Conservation (phyloP, 192 early-diverging fungal genomes). For the Lobosporangium transversale region DNA sequence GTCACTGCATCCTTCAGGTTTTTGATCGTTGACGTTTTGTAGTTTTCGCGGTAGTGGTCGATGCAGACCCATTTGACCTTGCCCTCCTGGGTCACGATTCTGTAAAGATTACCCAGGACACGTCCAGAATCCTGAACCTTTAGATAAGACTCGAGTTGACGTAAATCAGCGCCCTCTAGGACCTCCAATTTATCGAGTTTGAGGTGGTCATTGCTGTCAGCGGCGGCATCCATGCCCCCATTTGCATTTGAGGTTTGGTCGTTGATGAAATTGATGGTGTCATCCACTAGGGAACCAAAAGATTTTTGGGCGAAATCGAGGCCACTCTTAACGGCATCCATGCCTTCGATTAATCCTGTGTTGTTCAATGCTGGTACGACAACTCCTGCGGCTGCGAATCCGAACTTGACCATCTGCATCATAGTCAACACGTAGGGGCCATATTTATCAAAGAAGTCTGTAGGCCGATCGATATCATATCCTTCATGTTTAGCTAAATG, state of each 20-base stretch:
- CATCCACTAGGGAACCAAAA: conserved; percentile 9
- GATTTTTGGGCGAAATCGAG: background rate
- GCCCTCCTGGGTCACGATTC: conserved; percentile 11
- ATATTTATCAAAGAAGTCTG: conserved; percentile 41
- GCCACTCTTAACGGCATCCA: background rate
- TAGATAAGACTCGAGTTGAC: conserved; percentile 6
- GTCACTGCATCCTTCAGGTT: background rate
- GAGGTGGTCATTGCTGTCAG: background rate
- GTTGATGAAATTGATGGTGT: conserved; percentile 16
- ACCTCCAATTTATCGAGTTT: conserved; percentile 4
- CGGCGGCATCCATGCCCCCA: background rate
- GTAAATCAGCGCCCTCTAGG: conserved; percentile 20
- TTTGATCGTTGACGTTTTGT: background rate
- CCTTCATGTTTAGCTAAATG: conserved; percentile 27
- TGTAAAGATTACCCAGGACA: conserved; percentile 15
- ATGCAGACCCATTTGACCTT: conserved; percentile 31
- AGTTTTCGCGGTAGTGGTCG: conserved; percentile 13
- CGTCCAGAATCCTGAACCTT: background rate
- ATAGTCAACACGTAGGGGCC: conserved; percentile 11
- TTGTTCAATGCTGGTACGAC: background rate
- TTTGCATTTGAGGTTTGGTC: background rate
- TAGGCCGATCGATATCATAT: conserved; percentile 19
- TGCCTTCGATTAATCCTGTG: background rate
- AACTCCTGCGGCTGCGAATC: background rate
- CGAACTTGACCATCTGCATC: conserved; percentile 15